Evolutionary conservation across 2,329 filamentous ascomycete genomes (phyloP).

Genomic region (Xylariaceae sp.): DNA sequence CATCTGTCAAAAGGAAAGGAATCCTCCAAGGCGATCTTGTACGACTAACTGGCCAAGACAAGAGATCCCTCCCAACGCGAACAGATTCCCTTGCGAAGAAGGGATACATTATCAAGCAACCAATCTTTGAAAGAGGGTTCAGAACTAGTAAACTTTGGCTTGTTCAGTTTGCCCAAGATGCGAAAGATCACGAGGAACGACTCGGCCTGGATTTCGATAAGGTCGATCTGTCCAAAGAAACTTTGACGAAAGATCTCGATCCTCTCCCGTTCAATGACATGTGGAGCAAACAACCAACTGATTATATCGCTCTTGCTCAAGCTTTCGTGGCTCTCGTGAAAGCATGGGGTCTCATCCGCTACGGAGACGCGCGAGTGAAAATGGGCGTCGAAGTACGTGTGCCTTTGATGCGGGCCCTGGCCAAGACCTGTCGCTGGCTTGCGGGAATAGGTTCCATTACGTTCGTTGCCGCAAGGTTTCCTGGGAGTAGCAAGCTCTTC

Average conservation of each 20-base stretch:
- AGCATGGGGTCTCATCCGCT: conserved; percentile 55
- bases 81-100: conserved; percentile 57
- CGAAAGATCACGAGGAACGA: conserved; percentile 40
- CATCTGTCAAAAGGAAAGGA: conserved; percentile 49
- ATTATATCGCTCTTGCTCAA: conserved; percentile 54
- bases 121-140: conserved; percentile 53
- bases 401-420: conserved; percentile 58
- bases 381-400: conserved; percentile 51
- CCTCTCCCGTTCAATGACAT: conserved; percentile 52
- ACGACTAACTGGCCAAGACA: conserved; percentile 56
- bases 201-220: conserved; percentile 31
- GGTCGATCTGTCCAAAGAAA: conserved; percentile 38
- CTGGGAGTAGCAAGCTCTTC: conserved; percentile 46
- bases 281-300: conserved; percentile 57
- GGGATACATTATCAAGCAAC: conserved; percentile 59
- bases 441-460: conserved; percentile 52
- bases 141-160: conserved; percentile 63
- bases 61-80: conserved; percentile 58
- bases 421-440: conserved; percentile 56
- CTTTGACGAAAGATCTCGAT: conserved; percentile 43
- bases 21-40: conserved; percentile 60
- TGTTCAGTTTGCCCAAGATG: conserved; percentile 43
- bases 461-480: conserved; percentile 54
- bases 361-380: conserved; percentile 55
- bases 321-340: conserved; percentile 55